These are phyloP conservation scores for Xylaria sp. DNA, from an alignment of 2,329 filamentous ascomycete species.

Conservation along the genomic window DNA sequence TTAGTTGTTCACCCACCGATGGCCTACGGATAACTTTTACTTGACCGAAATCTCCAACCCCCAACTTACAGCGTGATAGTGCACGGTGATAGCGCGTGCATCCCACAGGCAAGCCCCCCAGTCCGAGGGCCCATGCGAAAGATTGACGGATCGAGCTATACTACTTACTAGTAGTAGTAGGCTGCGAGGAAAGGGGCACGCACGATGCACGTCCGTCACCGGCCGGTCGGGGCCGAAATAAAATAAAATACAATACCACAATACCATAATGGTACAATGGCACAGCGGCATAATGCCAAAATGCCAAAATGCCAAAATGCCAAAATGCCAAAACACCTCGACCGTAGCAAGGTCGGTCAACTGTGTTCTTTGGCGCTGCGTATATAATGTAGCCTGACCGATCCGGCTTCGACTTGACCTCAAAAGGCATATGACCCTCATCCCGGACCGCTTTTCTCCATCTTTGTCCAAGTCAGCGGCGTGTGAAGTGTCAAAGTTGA, in stretches of 20 bases:
- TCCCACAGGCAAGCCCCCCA: constrained; percentile 27
- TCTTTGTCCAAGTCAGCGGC: constrained; percentile 25
- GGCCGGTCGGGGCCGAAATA: constrained; percentile 18
- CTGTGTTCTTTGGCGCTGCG: neutral
- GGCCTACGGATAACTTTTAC: neutral
- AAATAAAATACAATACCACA: constrained; percentile 8
- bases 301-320: constrained; percentile 20
- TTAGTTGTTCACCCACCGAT: neutral
- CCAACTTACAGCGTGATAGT: constrained; percentile 25
- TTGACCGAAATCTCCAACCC: constrained; percentile 24
- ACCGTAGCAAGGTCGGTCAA: constrained; percentile 15
- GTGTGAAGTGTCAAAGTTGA: constrained; percentile 31
- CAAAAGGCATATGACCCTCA: constrained; percentile 15
- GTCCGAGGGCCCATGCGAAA: constrained; percentile 34
- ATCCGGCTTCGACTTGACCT: constrained; percentile 21
- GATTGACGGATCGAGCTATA: constrained; percentile 21
- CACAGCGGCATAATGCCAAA: neutral
- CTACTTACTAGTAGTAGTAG: constrained; percentile 1
- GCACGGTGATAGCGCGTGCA: constrained; percentile 25
- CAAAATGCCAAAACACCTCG: constrained; percentile 18
- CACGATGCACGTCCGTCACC: constrained; percentile 31
- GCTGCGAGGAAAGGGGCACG: constrained; percentile 35
- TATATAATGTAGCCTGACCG: constrained; percentile 8
- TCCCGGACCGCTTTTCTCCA: constrained; percentile 22
- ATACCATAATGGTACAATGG: neutral